These are phyloP conservation scores for Phytophthora vignae DNA, from an alignment of 352 stramenopile genomes.

Conservation along the genomic window DNA sequence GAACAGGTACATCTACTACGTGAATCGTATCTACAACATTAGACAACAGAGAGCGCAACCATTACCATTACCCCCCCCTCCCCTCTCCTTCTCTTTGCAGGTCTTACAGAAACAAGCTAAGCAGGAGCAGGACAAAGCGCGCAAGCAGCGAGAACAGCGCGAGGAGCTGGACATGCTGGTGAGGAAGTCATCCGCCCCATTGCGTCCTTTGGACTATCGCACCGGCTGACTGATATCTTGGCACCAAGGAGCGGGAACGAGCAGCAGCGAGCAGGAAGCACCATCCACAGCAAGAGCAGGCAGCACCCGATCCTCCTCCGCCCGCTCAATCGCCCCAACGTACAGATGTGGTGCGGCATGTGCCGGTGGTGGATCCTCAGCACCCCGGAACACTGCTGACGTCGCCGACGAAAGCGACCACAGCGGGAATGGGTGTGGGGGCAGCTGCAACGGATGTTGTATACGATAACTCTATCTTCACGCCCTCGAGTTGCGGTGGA, in stretches of 20 bases:
- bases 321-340: constrained; percentile 6
- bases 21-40: background rate
- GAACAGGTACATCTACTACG: constrained; percentile 46
- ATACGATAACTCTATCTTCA: background rate
- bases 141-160: constrained; percentile 55
- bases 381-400: background rate
- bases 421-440: background rate
- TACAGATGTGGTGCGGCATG: constrained; percentile 1
- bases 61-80: background rate
- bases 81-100: constrained; percentile 1
- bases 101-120: constrained; percentile 59
- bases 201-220: background rate
- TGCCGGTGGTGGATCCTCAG: constrained; percentile 4
- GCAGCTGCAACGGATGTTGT: background rate
- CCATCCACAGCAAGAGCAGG: constrained; percentile 24
- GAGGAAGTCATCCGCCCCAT: background rate
- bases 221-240: background rate
- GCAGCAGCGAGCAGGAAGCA: constrained; percentile 19
- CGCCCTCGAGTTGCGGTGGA: background rate
- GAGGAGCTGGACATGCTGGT: constrained; percentile 56
- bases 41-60: background rate
- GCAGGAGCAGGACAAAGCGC: constrained; percentile 51
- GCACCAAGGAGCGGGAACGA: constrained; percentile 24
- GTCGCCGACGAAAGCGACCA: constrained; percentile 6
- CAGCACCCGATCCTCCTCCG: background rate